phyloP scores from a whole-genome alignment of 2,329 filamentous ascomycete species.

The Aotearoamyces nothofagi region DNA sequence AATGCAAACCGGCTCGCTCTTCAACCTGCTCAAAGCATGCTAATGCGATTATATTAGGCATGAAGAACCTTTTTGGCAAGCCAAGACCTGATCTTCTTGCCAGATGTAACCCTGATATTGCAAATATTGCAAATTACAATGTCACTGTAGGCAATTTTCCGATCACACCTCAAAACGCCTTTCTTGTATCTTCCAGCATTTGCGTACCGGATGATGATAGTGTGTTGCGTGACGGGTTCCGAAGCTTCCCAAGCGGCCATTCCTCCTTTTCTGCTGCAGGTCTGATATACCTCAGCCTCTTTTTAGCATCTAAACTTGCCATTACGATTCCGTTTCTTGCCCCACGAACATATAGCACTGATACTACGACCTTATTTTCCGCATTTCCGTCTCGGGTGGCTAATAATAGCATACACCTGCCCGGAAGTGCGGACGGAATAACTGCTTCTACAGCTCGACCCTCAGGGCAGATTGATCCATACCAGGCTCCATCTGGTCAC shows the following conservation, averaged over 20 bases:
- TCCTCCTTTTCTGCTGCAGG: conserved; percentile 64
- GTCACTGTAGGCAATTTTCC: conserved; percentile 50
- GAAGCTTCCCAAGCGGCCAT: conserved; percentile 70
- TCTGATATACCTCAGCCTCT: conserved; percentile 73
- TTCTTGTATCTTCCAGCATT: conserved; percentile 61
- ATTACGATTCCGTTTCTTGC: conserved; percentile 58
- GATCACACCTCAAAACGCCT: conserved; percentile 34
- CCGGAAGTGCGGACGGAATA: conserved; percentile 25
- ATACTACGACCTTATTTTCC: conserved; percentile 39
- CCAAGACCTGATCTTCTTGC: conserved; percentile 48
- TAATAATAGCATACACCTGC: too few species aligned
- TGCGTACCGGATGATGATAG: conserved; percentile 50
- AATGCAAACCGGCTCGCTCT: too few species aligned
- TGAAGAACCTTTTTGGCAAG: conserved; percentile 62
- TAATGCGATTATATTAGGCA: conserved; percentile 69
- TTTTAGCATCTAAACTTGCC: conserved; percentile 70
- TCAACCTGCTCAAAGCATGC: too few species aligned
- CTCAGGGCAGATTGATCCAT: neutral
- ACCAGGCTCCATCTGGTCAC: conserved; percentile 11
- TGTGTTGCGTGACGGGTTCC: conserved; percentile 65
- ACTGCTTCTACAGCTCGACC: too few species aligned
- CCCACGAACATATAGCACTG: conserved; percentile 27
- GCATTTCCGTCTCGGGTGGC: conserved; percentile 69
- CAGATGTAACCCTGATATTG: conserved; percentile 63
- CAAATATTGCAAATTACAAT: conserved; percentile 39